These are phyloP conservation scores for Prosopis cineraria DNA, from an alignment of 306 rosid genomes.

Conservation along the genomic window DNA sequence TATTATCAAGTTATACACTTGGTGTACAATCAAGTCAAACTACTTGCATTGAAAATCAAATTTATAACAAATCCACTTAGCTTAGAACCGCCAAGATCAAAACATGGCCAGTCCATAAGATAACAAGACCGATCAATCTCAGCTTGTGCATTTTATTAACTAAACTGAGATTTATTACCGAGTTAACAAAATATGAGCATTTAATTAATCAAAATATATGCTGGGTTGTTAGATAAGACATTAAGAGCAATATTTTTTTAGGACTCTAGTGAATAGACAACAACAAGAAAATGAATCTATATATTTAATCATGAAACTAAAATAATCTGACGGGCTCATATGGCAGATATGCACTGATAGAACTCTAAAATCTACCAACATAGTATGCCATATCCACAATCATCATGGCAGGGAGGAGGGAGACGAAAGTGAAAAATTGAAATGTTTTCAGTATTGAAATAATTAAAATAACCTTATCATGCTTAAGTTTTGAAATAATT, in stretches of 20 bases:
- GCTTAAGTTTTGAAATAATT: conserved; percentile 2
- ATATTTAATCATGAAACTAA: background rate
- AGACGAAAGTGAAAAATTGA: background rate
- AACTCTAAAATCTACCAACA: too few species aligned
- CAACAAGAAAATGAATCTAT: background rate
- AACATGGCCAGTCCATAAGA: background rate
- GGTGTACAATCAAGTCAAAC: conserved; percentile 7
- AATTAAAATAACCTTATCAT: background rate
- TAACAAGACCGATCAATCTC: background rate
- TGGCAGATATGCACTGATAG: background rate
- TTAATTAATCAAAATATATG: background rate
- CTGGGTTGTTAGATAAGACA: background rate
- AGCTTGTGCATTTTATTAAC: conserved; percentile 24
- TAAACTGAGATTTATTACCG: background rate
- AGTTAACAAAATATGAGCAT: too few species aligned
- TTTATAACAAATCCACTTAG: background rate
- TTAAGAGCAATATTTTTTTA: background rate
- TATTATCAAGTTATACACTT: background rate
- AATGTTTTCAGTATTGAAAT: too few species aligned
- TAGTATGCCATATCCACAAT: background rate
- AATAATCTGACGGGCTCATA: background rate
- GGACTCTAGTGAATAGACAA: background rate
- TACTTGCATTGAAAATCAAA: conserved; percentile 12
- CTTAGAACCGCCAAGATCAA: background rate
- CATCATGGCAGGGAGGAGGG: background rate